Evolutionary conservation across 2,329 filamentous ascomycete genomes (phyloP), one percentile per base, ranked within the genome.

Genomic region (Neocatenulostroma microsporum): DNA sequence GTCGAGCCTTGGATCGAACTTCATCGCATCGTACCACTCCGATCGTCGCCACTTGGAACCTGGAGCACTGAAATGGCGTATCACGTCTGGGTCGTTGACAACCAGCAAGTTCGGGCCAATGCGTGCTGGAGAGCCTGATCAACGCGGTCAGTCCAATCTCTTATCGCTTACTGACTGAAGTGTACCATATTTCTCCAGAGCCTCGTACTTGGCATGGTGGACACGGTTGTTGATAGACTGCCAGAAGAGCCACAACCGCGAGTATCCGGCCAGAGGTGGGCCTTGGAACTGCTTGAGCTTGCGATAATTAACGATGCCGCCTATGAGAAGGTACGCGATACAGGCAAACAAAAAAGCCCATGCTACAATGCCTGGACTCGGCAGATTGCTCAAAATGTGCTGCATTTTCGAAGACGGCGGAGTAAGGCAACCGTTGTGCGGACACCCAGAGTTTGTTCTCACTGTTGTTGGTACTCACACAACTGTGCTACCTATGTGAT

Each of bases 1-100:
- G 47, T 76, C 69, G 4, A 61, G 57, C n/a, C 68, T 62, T 0
- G 71, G 68, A 39, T 78, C 68, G 41, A 80, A 62, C 11, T 67
- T 63, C 38, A 70, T 61, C 4, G 62, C 66, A 39, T 64, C 57
- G 47, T 74, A 74, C 61, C 69, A 74, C 1, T 44, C 45, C 0
- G 58, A 59, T 12, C 52, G 40, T 18, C 44, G 48, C 50, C 52
- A 56, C 21, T 40, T 39, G 8, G 52, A 55, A 10, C 41, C 50
- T 7, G 61, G 59, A 32, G 54, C 62, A 52, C 61, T 68, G 47
- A 64, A 66, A 51, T 54, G 65, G 30, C 57, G 55, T 60, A 68
- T 58, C 5, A 72, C 54, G 20, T 72, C 67, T 0, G 70, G 60
- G 25, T 69, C 69, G 5, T 65, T 66, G 0, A 70, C 72, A 37